Evolutionary conservation across 176 grass and related monocot species (phyloP), one percentile per base, ranked within the genome.

Genomic region (Miscanthus lutarioriparius): DNA sequence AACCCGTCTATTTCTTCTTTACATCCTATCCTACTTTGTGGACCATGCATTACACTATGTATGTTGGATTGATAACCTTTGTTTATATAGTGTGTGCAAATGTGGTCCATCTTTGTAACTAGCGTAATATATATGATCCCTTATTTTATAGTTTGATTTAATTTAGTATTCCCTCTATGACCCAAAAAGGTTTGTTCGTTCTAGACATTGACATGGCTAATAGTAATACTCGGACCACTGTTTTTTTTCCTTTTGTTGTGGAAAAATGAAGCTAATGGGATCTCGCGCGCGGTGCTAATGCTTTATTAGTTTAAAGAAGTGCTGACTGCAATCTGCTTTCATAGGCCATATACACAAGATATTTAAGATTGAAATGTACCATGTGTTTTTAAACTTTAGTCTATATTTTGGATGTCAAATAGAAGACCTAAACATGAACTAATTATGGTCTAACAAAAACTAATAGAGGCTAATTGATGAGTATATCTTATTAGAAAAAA

Each of bases 11-110:
- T 19, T 54, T 22, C 5, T 25, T 51, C 43, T 69, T 68, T 54
- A 23, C 19, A 66, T 39, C 1, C 75, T 88, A 16, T 43, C 11
- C 76, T 67, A 39, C 62, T 81, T 71, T 85, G 77, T 81, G 64
- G 53, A 82, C 72, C 78, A 82, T 81, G 85, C 51, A 22, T 20
- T 8, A 54, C 51, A 54, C 51, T 51, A 53, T 53, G 17, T 53
- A 19, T 53, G 17, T 53, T 53, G 49, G 49, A 7, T 53, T 8
- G 49, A 53, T 8, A 54, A 54, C 6, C 19, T 54, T 54, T 54
- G 51, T 54, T 54, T 20, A 3, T 54, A 54, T 17, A 20, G 53
- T 59, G 53, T 59, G 56, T 53, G 48, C 54, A 58, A 58, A 58
- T 20, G n/a, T n/a, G 22, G 54, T 4, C 54, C 51, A 23, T 23